Evolutionary conservation across 768 basidiomycete species (phyloP).

Genomic region (Termitomyces eurrhizus): DNA sequence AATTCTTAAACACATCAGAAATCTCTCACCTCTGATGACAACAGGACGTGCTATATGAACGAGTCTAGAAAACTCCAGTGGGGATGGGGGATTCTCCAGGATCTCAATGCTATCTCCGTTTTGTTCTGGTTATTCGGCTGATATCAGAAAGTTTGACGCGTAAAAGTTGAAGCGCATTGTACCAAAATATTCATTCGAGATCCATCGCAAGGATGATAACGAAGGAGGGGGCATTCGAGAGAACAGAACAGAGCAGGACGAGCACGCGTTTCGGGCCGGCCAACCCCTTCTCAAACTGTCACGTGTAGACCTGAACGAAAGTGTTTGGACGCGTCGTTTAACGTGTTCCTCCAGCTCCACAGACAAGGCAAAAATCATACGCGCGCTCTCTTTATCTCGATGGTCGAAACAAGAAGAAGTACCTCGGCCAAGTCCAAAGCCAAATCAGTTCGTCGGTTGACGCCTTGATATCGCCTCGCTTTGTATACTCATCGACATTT

Average conservation of each 20-base stretch:
- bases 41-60: slow-evolving; percentile 70
- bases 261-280: neutral
- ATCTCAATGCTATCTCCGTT: slow-evolving; percentile 52
- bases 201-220: slow-evolving; percentile 17
- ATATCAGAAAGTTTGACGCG: neutral
- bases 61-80: slow-evolving; percentile 66
- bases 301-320: neutral
- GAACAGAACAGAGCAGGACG: neutral
- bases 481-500: slow-evolving; percentile 4
- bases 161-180: neutral
- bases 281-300: neutral
- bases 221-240: neutral
- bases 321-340: slow-evolving; percentile 8
- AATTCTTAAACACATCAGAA: neutral
- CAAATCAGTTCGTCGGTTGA: slow-evolving; percentile 24
- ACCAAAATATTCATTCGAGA: slow-evolving; percentile 43
- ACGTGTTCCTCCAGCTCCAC: neutral
- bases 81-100: slow-evolving; percentile 52
- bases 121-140: slow-evolving; percentile 36
- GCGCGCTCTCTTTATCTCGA: neutral
- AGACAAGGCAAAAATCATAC: neutral
- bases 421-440: slow-evolving; percentile 19
- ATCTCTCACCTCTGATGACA: slow-evolving; percentile 56
- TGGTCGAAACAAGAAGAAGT: slow-evolving; percentile 23
- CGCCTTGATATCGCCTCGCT: neutral